Percentiles rank a stretch among this genome's conserved stretches.
Conservation (phyloP, 2,329 filamentous ascomycete species). For the Cladophialophora yegresii region DNA sequence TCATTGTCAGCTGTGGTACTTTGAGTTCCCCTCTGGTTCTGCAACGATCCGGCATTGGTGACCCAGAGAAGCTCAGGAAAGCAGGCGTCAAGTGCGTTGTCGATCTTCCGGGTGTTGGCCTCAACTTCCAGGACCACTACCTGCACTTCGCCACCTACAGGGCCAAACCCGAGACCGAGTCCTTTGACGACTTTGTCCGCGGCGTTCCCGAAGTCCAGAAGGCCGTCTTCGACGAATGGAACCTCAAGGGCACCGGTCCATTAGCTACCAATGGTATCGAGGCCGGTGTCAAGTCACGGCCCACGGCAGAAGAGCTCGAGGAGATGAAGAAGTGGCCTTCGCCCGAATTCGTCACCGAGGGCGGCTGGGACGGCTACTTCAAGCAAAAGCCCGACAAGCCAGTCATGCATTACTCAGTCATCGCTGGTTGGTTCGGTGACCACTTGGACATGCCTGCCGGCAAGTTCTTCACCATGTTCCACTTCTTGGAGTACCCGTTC, state of each 20-base stretch:
- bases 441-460: constrained; percentile 67
- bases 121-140: constrained; percentile 78
- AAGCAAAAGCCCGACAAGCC: constrained; percentile 83
- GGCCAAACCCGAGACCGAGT: constrained; percentile 73
- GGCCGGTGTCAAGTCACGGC: constrained; percentile 75
- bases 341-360: constrained; percentile 64
- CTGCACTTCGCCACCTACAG: constrained; percentile 70
- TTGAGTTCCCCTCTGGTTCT: constrained; percentile 73
- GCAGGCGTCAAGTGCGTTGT: constrained; percentile 69
- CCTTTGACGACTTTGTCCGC: constrained; percentile 77
- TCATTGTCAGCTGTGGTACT: constrained; percentile 72
- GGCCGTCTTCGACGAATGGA: constrained; percentile 74
- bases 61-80: constrained; percentile 69
- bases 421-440: constrained; percentile 60
- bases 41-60: constrained; percentile 72
- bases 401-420: constrained; percentile 81
- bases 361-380: constrained; percentile 78
- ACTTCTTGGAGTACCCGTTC: constrained; percentile 70
- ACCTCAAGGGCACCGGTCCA: constrained; percentile 74
- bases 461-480: constrained; percentile 83
- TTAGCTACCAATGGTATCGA: constrained; percentile 78
- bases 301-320: constrained; percentile 66
- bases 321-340: constrained; percentile 73
- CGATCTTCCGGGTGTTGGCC: constrained; percentile 70
- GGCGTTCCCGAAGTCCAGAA: constrained; percentile 74